phyloP scores from a whole-genome alignment of 805 yeast genomes.

The Candida ortonii region DNA sequence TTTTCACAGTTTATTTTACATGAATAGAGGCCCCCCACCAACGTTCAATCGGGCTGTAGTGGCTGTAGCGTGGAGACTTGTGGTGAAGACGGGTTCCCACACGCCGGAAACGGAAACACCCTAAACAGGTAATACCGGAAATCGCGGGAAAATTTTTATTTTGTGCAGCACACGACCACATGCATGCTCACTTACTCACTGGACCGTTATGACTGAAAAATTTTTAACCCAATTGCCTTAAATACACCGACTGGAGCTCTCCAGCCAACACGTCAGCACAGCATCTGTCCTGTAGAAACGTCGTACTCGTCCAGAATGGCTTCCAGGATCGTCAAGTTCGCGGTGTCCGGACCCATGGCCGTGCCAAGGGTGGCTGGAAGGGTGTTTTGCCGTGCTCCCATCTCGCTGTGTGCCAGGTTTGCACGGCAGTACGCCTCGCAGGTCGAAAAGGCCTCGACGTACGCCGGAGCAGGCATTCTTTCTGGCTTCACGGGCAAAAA shows the following conservation, averaged over 20 bases:
- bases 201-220: too few relatives aligned
- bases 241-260: too few relatives aligned
- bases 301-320: too few relatives aligned
- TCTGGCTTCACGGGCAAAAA: constrained; percentile 57
- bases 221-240: too few relatives aligned
- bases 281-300: too few relatives aligned
- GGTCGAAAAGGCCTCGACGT: constrained; percentile 34
- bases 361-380: constrained; percentile 1
- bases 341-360: too few relatives aligned
- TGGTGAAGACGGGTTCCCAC: too few relatives aligned
- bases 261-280: too few relatives aligned
- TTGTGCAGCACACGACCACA: constrained; percentile 18
- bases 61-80: too few relatives aligned
- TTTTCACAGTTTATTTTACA: constrained; percentile 2
- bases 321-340: too few relatives aligned
- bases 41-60: neutral
- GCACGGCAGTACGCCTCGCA: constrained; percentile 24
- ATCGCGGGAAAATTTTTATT: constrained; percentile 27
- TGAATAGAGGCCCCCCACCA: constrained; percentile 17
- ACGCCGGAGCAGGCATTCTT: constrained; percentile 63
- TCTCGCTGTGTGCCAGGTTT: constrained; percentile 4
- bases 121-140: constrained; percentile 28
- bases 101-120: constrained; percentile 21
- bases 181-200: too few relatives aligned
- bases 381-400: constrained; percentile 3